Conservation (phyloP, 2,329 filamentous ascomycete genomes). For the Byssoonygena ceratinophila region DNA sequence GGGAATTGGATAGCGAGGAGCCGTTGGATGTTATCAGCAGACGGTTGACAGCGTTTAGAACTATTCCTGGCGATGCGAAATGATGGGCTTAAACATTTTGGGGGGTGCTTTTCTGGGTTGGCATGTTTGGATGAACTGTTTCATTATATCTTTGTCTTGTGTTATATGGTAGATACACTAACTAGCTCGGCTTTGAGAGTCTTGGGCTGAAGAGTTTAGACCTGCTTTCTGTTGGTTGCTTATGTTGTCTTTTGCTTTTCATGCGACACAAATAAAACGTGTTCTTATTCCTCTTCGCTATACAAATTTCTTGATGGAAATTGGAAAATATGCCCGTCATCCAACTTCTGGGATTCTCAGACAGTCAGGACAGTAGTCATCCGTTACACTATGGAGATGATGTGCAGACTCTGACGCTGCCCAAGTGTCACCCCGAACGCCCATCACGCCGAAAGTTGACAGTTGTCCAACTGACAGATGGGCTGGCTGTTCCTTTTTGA, state of each 20-base stretch:
- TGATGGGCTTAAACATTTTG: neutral
- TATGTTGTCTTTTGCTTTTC: neutral
- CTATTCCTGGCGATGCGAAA: conserved; percentile 12
- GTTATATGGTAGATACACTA: neutral
- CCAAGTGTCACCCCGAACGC: neutral
- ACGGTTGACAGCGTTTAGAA: conserved; percentile 34
- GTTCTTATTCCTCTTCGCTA: neutral
- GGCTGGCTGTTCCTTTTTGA: neutral
- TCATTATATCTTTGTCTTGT: neutral
- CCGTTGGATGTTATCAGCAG: conserved; percentile 31
- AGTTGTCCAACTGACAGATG: neutral
- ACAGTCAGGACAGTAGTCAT: too few relatives aligned
- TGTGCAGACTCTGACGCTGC: neutral
- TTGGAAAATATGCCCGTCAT: too few relatives aligned
- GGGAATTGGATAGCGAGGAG: conserved; percentile 42
- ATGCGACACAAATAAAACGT: neutral
- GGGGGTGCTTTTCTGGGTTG: neutral
- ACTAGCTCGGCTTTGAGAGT: neutral
- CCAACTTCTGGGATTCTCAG: neutral
- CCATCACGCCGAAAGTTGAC: neutral
- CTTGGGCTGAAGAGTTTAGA: neutral
- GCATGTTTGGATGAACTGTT: neutral
- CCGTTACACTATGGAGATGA: neutral
- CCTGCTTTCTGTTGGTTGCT: neutral
- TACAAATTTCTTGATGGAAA: neutral